Percentiles rank a stretch among this genome's conserved stretches.
phyloP scores from a whole-genome alignment of 805 yeast species.

The Priceomyces fermenticarens region DNA sequence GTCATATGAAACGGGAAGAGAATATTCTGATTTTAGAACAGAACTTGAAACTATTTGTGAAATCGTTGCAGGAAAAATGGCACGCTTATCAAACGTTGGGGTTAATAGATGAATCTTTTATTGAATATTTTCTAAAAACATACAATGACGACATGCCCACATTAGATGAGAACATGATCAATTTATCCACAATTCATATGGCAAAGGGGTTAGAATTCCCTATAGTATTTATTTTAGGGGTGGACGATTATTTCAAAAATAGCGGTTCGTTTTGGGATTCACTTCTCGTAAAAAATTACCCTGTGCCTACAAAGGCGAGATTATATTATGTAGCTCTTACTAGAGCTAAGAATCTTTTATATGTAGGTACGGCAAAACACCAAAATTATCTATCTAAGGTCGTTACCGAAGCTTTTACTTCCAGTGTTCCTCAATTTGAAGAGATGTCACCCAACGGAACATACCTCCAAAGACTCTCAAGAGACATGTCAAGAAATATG shows the following conservation, averaged over 20 bases:
- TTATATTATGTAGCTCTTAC: slow-evolving; percentile 65
- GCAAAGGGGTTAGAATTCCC: slow-evolving; percentile 77
- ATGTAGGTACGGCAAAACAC: slow-evolving; percentile 21
- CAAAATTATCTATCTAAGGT: slow-evolving; percentile 5
- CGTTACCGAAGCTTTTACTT: slow-evolving; percentile 9
- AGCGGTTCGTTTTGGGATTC: slow-evolving; percentile 12
- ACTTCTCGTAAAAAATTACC: slow-evolving; percentile 7
- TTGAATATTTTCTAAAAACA: slow-evolving; percentile 39
- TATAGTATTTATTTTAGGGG: slow-evolving; percentile 49
- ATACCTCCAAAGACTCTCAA: slow-evolving; percentile 7
- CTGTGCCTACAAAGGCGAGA: slow-evolving; percentile 32
- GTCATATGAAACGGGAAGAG: slow-evolving; percentile 2
- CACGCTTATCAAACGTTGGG: slow-evolving; percentile 7
- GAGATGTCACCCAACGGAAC: not conserved
- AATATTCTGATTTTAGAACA: slow-evolving; percentile 8
- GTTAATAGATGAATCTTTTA: slow-evolving; percentile 18
- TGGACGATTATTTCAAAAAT: slow-evolving; percentile 2
- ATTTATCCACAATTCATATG: slow-evolving; percentile 67
- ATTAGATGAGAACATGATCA: slow-evolving; percentile 33
- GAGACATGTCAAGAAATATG: slow-evolving; percentile 8
- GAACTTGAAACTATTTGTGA: slow-evolving; percentile 17
- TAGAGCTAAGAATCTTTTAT: slow-evolving; percentile 51
- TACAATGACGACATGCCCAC: slow-evolving; percentile 36
- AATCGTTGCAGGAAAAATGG: slow-evolving; percentile 17
- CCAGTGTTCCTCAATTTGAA: slow-evolving; percentile 10